Evolutionary conservation across 129 eudicot genomes (phyloP).

Genomic region (Helianthus tuberosus): DNA sequence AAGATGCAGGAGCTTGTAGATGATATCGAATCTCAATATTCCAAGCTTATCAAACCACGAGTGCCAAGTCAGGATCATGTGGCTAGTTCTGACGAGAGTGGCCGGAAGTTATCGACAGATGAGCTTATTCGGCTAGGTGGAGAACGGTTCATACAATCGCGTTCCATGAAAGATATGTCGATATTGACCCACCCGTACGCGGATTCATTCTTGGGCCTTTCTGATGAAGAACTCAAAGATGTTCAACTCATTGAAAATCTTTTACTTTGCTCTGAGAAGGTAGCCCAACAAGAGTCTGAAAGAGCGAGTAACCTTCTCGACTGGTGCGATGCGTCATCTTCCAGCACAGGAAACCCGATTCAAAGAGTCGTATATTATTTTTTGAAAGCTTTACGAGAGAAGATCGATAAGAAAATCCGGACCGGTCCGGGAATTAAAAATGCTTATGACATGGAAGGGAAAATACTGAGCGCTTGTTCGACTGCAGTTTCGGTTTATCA

Average conservation of each 20-base stretch:
- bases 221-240: too few relatives aligned
- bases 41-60: conserved; percentile 18
- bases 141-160: too few relatives aligned
- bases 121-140: too few relatives aligned
- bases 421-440: conserved; percentile 15
- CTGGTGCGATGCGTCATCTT: neutral
- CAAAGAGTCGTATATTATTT: too few relatives aligned
- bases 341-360: neutral
- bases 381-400: too few relatives aligned
- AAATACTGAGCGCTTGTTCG: conserved; percentile 11
- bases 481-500: conserved; percentile 31
- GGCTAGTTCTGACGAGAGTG: conserved; percentile 4
- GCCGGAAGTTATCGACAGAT: neutral
- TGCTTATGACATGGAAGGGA: conserved; percentile 13
- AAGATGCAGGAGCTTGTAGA: conserved; percentile 23
- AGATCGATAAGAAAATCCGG: conserved; percentile 22
- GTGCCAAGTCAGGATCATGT: neutral
- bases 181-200: too few relatives aligned
- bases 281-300: too few relatives aligned
- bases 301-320: too few relatives aligned
- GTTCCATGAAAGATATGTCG: neutral
- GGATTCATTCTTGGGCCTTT: too few relatives aligned
- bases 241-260: too few relatives aligned
- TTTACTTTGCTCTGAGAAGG: too few relatives aligned
- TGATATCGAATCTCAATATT: conserved; percentile 25